Conservation (phyloP, 768 basidiomycete genomes). For the Clathrus columnatus region DNA sequence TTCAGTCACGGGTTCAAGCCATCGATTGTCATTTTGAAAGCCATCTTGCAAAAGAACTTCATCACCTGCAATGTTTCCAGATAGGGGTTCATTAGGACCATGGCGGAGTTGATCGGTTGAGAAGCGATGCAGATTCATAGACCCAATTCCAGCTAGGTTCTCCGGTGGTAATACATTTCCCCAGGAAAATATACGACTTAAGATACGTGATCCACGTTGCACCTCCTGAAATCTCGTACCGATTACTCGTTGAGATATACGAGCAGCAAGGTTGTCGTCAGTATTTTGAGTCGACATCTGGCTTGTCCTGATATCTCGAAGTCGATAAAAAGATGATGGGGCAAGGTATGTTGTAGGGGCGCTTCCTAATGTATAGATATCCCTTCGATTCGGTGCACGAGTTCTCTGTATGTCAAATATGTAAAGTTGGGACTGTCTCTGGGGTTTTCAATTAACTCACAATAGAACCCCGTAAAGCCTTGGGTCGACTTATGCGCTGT, state of each 20-base stretch:
- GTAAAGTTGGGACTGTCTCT: neutral
- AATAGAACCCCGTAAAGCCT: constrained; percentile 34
- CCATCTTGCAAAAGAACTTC: neutral
- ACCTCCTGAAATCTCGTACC: constrained; percentile 70
- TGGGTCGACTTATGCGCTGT: constrained; percentile 62
- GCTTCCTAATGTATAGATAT: constrained; percentile 52
- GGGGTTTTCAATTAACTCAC: constrained; percentile 15
- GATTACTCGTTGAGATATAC: constrained; percentile 51
- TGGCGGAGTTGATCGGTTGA: constrained; percentile 39
- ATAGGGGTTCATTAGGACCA: constrained; percentile 37
- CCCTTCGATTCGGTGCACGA: constrained; percentile 38
- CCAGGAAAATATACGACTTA: constrained; percentile 46
- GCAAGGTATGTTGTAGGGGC: constrained; percentile 73
- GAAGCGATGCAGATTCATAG: constrained; percentile 20
- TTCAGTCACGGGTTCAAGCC: constrained; percentile 20
- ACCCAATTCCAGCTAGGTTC: constrained; percentile 40
- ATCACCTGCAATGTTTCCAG: neutral
- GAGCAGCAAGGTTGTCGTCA: constrained; percentile 42
- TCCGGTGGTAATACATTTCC: constrained; percentile 50
- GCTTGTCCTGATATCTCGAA: constrained; percentile 52
- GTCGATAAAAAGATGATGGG: constrained; percentile 72
- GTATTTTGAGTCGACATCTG: constrained; percentile 43
- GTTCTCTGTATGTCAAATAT: constrained; percentile 20
- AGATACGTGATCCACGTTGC: constrained; percentile 47
- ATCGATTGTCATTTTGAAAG: neutral